These are phyloP conservation scores for Alternaria conjuncta DNA, from an alignment of 2,329 filamentous ascomycete genomes.

Conservation along the genomic window DNA sequence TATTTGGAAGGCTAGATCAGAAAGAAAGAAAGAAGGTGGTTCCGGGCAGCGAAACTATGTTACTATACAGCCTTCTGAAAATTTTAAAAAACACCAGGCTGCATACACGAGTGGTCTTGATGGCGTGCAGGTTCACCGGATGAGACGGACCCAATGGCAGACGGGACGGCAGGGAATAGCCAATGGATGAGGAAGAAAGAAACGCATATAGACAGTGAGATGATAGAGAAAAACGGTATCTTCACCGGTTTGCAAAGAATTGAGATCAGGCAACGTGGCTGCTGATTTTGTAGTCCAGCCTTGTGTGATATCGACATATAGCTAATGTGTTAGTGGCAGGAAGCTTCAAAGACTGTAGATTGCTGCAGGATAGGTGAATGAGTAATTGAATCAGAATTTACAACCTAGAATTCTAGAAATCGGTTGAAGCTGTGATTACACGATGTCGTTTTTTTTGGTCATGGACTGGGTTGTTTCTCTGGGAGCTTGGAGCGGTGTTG, in stretches of 20 bases:
- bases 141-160: constrained; percentile 2
- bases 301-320: not conserved
- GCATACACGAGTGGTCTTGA: constrained; percentile 15
- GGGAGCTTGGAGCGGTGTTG: not conserved
- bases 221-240: not conserved
- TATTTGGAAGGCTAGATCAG: not conserved
- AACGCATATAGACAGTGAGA: not conserved
- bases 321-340: not conserved
- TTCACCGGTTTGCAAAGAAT: not conserved
- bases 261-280: not conserved
- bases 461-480: not conserved
- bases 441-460: not conserved
- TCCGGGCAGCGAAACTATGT: too few species aligned
- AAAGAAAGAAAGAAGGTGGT: too few species aligned
- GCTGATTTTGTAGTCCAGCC: not conserved
- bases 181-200: not conserved
- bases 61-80: too few species aligned
- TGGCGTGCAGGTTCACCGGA: constrained; percentile 24
- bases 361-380: not conserved
- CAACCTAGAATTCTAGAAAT: not conserved
- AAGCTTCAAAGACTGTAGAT: not conserved
- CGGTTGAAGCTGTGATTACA: fast-evolving
- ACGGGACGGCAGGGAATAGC: not conserved
- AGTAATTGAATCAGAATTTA: not conserved
- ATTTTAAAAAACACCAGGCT: not conserved